phyloP scores from a whole-genome alignment of 2,329 filamentous ascomycete species.

The Alternaria triticina region DNA sequence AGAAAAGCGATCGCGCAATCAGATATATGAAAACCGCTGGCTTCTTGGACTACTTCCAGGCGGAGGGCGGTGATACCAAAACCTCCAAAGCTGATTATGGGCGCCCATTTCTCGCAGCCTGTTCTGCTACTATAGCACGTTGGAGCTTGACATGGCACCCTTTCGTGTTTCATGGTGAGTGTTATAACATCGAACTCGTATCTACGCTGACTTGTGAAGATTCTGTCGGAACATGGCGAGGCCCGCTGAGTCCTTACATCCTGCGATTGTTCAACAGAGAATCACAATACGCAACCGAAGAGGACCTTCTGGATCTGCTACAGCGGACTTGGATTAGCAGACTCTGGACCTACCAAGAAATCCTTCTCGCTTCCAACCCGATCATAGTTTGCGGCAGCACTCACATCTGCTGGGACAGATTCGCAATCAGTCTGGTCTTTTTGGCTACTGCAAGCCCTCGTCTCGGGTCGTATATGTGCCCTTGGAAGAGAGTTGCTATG shows the following conservation, averaged over 20 bases:
- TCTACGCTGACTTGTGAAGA: background rate
- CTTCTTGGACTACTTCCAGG: background rate
- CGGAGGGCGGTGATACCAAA: background rate
- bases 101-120: background rate
- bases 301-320: background rate
- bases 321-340: background rate
- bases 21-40: background rate
- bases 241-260: background rate
- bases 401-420: background rate
- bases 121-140: background rate
- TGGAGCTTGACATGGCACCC: background rate
- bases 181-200: background rate
- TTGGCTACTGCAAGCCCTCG: background rate
- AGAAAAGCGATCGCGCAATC: background rate
- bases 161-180: background rate
- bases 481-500: background rate
- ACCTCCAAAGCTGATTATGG: background rate
- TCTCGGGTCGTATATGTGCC: background rate
- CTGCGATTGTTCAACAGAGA: background rate
- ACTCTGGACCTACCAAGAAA: background rate
- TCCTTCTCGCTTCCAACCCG: background rate
- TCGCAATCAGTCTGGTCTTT: background rate
- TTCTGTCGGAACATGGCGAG: background rate
- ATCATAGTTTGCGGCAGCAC: background rate
- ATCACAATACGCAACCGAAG: background rate